Base-by-base conservation (phyloP, 176 grass and related monocot genomes). In the Oryza glaberrima region DNA sequence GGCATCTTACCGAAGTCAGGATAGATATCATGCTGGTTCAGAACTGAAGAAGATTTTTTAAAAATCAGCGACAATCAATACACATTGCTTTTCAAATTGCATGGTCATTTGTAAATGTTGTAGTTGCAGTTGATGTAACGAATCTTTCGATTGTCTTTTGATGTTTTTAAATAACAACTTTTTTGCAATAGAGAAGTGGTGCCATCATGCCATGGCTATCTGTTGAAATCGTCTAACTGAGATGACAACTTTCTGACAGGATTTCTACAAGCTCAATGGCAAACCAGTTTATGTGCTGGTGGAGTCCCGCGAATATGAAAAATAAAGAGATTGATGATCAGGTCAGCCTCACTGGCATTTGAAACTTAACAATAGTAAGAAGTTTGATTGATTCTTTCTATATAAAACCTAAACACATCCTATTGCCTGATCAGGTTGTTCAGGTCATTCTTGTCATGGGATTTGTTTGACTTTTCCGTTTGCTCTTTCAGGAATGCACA, bases 201-300 rank as follows among this genome's bases (percentile, higher is more conserved):
- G 16, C 8, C 14, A 8, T 41, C 38, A 40, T 41, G 7, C 40
- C 7, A 3, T 34, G 63, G 17, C 30, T 81, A 38, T 51, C 7
- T 1, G 38, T 60, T 70, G 20, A 65, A 67, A 65, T 20, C 72
- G 14, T 11, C 73, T 78, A 11, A 64, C 78, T 30, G 78, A 73
- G 16, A 46, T 40, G n/a, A 2, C 17, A 75, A 41, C 54, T 78
- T 48, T 17, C 67, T 11, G 78, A 68, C 85, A 95, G 96, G 86
- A 91, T 78, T 83, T 77, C 45, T 94, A 77, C 80, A 94, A 91
- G 87, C 88, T 98, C 23, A 81, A 90, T 23, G 96, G 93, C 17
- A 95, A 95, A 67, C 89, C 96, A 7, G 96, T 95, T 2, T 90
- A 95, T 28, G 89, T 95, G 5, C 77, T 95, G 44, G 96, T 98